Evolutionary conservation across 2,329 filamentous ascomycete species (phyloP).

Genomic region (Talaromyces funiculosus): DNA sequence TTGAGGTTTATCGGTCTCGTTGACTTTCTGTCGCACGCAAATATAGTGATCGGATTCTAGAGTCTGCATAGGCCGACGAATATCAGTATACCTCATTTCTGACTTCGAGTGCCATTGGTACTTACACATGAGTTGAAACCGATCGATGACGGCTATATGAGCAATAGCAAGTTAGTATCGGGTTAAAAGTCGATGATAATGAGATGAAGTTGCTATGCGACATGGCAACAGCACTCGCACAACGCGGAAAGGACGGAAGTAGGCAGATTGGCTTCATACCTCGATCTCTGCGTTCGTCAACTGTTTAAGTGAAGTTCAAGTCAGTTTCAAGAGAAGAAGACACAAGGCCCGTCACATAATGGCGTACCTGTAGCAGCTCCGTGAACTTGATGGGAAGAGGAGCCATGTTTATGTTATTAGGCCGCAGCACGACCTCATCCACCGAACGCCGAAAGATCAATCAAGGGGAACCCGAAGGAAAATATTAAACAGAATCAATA

Average conservation of each 20-base stretch:
- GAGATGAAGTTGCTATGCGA: neutral
- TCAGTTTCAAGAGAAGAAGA: constrained; percentile 27
- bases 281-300: constrained; percentile 50
- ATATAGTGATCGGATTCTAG: constrained; percentile 96
- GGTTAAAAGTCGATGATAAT: neutral
- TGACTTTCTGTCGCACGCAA: constrained; percentile 92
- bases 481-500: constrained; percentile 5
- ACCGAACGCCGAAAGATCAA: constrained; percentile 28
- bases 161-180: constrained; percentile 6
- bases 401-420: constrained; percentile 45
- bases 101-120: constrained; percentile 19
- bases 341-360: constrained; percentile 30
- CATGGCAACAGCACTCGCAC: constrained; percentile 1
- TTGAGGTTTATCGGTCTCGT: constrained; percentile 75
- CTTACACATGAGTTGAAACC: constrained; percentile 83
- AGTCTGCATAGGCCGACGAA: constrained; percentile 55
- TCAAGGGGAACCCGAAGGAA: constrained; percentile 2
- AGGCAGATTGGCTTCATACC: constrained; percentile 38
- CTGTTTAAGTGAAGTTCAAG: constrained; percentile 29
- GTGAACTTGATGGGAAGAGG: constrained; percentile 87
- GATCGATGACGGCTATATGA: constrained; percentile 60
- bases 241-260: constrained; percentile 14
- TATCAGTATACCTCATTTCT: constrained; percentile 21
- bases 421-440: constrained; percentile 40
- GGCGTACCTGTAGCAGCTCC: constrained; percentile 72